Evolutionary conservation across 1,284 basidiomycete species (phyloP), one percentile per base, ranked within the genome.

Genomic region (Rhodotorula glutinis): DNA sequence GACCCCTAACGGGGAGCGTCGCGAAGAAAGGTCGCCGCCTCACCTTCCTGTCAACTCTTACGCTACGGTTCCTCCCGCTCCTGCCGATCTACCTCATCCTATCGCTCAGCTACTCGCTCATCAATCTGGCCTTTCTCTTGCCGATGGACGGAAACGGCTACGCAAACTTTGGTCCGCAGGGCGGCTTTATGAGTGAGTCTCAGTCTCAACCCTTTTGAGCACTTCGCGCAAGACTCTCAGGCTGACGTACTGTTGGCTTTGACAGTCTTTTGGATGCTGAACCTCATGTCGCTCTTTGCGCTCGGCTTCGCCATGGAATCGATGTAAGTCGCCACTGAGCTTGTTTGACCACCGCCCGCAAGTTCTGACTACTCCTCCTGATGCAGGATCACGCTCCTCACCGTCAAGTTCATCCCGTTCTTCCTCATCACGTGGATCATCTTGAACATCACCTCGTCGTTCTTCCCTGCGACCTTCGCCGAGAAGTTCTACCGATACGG

Each of bases 231-330:
- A 51, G 23, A 25, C 14, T 11, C 14, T 51, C 52, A 27, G 9
- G 10, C 52, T 53, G 52, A 76, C 77, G 43, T 60, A 66, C 72
- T 9, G 7, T 27, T 14, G 13, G 3, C 40, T 9, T 23, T 10
- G 3, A 29, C 41, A 59, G 74, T 76, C 13, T 72, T 78, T 8
- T 79, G 78, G 78, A 75, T 74, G 57, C 69, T 79, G 38, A 79
- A 79, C 65, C 76, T 69, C 52, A 55, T 77, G 43, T 74, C 74
- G 2, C 72, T 78, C 57, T 64, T 73, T 19, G 74, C 76, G 0
- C 71, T 70, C 14, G 78, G 78, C 2, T 69, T 77, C 8, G 76
- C 77, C 4, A 72, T 79, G 72, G 78, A 79, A 68, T 74, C 76
- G 0, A 71, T 77, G 66, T 57, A 29, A 29, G 59, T 33, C 8